phyloP scores from a whole-genome alignment of 1,284 basidiomycete genomes.

The Sporisorium sorghi region DNA sequence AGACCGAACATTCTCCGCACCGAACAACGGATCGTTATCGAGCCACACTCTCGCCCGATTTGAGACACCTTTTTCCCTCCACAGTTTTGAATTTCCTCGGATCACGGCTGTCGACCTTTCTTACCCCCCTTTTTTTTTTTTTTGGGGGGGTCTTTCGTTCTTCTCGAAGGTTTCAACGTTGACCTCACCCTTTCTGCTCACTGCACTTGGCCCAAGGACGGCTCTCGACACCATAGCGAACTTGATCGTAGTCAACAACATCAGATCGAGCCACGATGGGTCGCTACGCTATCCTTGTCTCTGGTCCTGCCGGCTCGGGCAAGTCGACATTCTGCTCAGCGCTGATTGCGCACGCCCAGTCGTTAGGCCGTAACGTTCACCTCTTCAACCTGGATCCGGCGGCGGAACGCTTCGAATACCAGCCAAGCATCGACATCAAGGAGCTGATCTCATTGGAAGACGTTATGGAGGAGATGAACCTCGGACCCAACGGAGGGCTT shows the following conservation, averaged over 20 bases:
- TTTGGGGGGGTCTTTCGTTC: constrained; percentile 3
- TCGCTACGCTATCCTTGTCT: constrained; percentile 60
- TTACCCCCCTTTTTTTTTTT: too few species aligned
- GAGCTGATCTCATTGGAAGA: constrained; percentile 93
- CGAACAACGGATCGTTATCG: constrained; percentile 6
- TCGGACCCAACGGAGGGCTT: constrained; percentile 96
- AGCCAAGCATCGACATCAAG: constrained; percentile 92
- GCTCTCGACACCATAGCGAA: too few species aligned
- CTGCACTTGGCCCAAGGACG: too few species aligned
- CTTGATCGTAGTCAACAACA: too few species aligned
- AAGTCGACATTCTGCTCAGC: constrained; percentile 95
- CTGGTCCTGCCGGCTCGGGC: constrained; percentile 94
- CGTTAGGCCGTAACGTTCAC: constrained; percentile 85
- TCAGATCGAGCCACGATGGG: constrained; percentile 38
- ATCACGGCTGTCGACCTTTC: background rate
- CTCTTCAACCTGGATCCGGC: constrained; percentile 98
- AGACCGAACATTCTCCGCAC: constrained; percentile 30
- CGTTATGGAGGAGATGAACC: constrained; percentile 93
- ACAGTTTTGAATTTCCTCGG: constrained; percentile 1
- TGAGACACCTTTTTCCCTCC: too few species aligned
- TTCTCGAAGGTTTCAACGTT: constrained; percentile 8
- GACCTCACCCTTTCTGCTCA: background rate
- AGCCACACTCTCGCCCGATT: background rate
- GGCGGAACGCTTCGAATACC: constrained; percentile 91
- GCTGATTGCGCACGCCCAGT: constrained; percentile 88